phyloP scores from a whole-genome alignment of 495 filamentous ascomycete species.

The Evansstolkia leycettana region DNA sequence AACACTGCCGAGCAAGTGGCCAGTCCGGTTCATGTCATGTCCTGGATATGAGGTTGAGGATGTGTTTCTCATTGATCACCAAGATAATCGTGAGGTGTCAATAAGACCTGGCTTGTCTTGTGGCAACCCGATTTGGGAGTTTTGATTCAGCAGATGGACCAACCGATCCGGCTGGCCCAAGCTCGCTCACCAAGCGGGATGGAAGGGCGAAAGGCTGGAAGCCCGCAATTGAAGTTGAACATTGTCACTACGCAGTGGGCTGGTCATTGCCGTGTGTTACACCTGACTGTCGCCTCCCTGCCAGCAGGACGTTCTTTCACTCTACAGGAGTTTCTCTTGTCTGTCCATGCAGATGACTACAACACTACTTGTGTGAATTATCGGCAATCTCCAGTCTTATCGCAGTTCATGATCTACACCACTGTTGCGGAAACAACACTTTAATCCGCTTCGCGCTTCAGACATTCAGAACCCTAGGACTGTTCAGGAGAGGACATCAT shows the following conservation, averaged over 20 bases:
- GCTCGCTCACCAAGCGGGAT: slow-evolving; percentile 4
- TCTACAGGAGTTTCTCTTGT: too few species aligned
- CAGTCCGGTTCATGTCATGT: not conserved
- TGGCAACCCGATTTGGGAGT: slow-evolving; percentile 14
- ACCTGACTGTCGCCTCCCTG: too few species aligned
- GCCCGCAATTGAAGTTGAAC: too few species aligned
- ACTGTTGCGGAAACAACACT: not conserved
- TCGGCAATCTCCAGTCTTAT: too few species aligned
- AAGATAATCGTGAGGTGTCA: slow-evolving; percentile 1
- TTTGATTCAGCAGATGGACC: too few species aligned
- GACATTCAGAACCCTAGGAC: not conserved
- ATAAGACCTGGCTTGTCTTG: slow-evolving; percentile 6
- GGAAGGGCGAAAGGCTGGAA: not conserved
- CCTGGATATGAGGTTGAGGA: not conserved
- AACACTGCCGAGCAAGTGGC: slow-evolving; percentile 1
- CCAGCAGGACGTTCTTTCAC: too few species aligned
- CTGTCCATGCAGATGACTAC: not conserved
- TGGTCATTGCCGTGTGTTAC: too few species aligned
- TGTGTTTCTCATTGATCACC: too few species aligned
- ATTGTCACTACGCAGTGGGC: too few species aligned
- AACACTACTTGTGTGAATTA: too few species aligned
- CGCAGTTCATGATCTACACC: not conserved
- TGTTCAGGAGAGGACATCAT: slow-evolving; percentile 20
- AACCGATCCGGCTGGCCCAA: slow-evolving; percentile 14
- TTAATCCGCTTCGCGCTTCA: not conserved